A percentile compares a stretch with the other conserved stretches of the same genome.
Conservation (phyloP, 2,329 filamentous ascomycete species). For the Aplosporella prunicola region DNA sequence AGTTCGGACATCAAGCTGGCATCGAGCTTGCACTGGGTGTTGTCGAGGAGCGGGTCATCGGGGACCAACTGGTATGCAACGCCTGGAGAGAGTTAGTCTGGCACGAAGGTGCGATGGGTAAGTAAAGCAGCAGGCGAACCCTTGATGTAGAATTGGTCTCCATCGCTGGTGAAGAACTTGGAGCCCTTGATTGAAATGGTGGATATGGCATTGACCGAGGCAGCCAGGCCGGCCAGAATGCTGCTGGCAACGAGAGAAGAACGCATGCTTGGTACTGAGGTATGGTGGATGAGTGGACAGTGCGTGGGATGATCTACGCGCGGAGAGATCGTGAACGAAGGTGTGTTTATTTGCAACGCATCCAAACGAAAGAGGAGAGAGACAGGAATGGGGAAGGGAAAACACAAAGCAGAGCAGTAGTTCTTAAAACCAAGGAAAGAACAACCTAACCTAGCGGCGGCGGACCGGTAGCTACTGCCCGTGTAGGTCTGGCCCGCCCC, state of each 20-base stretch:
- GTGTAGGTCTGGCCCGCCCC: too few relatives aligned
- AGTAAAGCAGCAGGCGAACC: constrained; percentile 39
- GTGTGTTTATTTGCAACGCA: too few relatives aligned
- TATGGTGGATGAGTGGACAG: too few relatives aligned
- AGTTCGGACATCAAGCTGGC: constrained; percentile 68
- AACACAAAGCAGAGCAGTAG: too few relatives aligned
- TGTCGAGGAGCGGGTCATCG: constrained; percentile 67
- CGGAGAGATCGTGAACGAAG: not conserved
- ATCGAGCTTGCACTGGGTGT: constrained; percentile 67
- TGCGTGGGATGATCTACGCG: not conserved
- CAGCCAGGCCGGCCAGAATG: constrained; percentile 21
- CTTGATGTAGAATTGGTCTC: constrained; percentile 76
- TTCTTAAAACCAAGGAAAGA: too few relatives aligned
- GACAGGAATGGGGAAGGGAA: too few relatives aligned
- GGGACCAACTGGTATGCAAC: constrained; percentile 60
- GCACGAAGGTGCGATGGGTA: not conserved
- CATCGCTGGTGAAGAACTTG: constrained; percentile 78
- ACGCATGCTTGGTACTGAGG: constrained; percentile 5
- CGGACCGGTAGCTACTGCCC: too few relatives aligned
- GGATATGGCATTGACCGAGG: constrained; percentile 38
- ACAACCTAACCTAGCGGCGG: too few relatives aligned
- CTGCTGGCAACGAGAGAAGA: constrained; percentile 4
- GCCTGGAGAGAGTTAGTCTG: constrained; percentile 39
- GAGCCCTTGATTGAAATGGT: constrained; percentile 57
- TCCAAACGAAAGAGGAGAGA: not conserved